Evolutionary conservation across 192 early-diverging fungal genomes (phyloP).

Genomic region (Hyaloraphidium curvatum): DNA sequence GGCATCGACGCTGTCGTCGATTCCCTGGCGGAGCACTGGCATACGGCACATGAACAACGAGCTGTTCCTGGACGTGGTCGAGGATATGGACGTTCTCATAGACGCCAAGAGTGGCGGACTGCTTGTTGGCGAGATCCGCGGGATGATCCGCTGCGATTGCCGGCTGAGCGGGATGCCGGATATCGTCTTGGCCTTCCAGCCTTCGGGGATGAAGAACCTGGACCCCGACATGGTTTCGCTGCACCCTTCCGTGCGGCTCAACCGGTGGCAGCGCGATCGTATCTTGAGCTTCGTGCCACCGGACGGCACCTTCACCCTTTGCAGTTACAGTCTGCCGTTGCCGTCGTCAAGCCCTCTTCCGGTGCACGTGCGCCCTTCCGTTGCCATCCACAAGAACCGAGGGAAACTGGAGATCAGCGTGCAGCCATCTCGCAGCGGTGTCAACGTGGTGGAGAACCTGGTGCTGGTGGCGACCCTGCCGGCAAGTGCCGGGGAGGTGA

Average conservation of each 20-base stretch:
- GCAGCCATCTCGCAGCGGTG: no score
- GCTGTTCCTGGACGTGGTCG: constrained; percentile 81
- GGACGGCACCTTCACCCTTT: constrained; percentile 75
- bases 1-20: constrained; percentile 15
- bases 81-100: constrained; percentile 70
- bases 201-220: constrained; percentile 41
- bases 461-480: no score
- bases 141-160: constrained; percentile 55
- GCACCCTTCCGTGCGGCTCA: constrained; percentile 73
- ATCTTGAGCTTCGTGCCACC: constrained; percentile 82
- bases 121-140: constrained; percentile 57
- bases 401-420: no score
- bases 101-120: constrained; percentile 36
- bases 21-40: constrained; percentile 74
- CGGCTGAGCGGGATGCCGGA: constrained; percentile 64
- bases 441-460: no score
- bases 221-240: constrained; percentile 55
- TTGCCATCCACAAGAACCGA: no score
- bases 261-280: constrained; percentile 60
- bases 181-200: constrained; percentile 49
- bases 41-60: constrained; percentile 83
- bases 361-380: constrained; percentile 1
- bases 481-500: no score
- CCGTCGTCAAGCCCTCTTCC: neutral
- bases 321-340: constrained; percentile 14